A percentile compares a stretch with the other conserved stretches of the same genome.
phyloP scores from a whole-genome alignment of 2,329 filamentous ascomycete species.

The Colletotrichum viniferum region DNA sequence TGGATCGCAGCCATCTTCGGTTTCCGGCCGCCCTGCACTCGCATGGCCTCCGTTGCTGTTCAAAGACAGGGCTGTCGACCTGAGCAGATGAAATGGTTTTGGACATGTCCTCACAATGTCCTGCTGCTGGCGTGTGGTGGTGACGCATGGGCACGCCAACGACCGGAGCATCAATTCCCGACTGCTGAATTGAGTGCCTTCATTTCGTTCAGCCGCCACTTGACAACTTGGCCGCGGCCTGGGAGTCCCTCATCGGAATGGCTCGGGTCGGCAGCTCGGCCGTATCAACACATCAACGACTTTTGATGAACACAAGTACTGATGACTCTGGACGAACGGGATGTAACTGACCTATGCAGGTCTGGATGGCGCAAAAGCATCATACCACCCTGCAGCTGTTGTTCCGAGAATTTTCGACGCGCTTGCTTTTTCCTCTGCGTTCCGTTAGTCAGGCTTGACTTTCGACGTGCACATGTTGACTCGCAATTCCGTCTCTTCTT shows the following conservation, averaged over 20 bases:
- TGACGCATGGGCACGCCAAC: not conserved
- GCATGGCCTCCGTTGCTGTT: not conserved
- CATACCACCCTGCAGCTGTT: no score
- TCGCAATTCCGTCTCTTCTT: not conserved
- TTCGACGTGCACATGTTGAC: not conserved
- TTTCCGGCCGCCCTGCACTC: not conserved
- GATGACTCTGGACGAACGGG: not conserved
- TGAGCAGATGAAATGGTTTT: not conserved
- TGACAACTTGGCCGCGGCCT: not conserved
- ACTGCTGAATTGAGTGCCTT: not conserved
- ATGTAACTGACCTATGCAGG: not conserved
- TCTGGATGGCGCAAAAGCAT: not conserved
- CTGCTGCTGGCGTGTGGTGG: not conserved
- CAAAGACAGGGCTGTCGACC: not conserved
- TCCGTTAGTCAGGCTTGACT: not conserved
- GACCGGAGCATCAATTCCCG: not conserved
- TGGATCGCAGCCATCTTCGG: not conserved
- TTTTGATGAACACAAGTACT: not conserved
- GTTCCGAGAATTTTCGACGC: not conserved
- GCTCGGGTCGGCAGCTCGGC: not conserved
- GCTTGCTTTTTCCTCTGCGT: not conserved
- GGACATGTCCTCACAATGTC: not conserved
- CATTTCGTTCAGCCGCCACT: not conserved
- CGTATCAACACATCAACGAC: not conserved
- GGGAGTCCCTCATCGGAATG: not conserved